Evolutionary conservation across 2,329 filamentous ascomycete genomes (phyloP).

Genomic region (Blumeriella jaapii): DNA sequence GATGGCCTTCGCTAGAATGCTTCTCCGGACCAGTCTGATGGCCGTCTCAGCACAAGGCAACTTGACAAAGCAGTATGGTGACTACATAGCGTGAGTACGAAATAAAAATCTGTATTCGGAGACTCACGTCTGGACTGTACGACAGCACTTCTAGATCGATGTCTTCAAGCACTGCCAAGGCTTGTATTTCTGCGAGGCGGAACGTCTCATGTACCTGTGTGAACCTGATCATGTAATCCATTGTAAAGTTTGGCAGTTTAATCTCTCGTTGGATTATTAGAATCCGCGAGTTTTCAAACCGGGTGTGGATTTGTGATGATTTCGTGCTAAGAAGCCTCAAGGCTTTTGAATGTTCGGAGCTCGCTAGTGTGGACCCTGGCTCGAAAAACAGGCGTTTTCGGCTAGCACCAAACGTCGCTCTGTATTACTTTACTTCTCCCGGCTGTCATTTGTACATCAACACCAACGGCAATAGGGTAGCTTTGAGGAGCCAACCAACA

Average conservation of each 20-base stretch:
- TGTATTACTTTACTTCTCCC: too few species aligned
- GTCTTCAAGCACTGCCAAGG: constrained; percentile 59
- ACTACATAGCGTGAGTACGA: constrained; percentile 32
- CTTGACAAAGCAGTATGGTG: constrained; percentile 72
- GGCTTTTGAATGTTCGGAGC: too few species aligned
- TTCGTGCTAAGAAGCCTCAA: too few species aligned
- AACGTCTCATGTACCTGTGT: constrained; percentile 88
- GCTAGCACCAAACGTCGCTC: too few species aligned
- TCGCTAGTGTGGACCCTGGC: too few species aligned
- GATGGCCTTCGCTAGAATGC: constrained; percentile 71
- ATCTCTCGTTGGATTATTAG: background rate
- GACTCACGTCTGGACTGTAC: constrained; percentile 62
- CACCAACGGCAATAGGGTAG: background rate
- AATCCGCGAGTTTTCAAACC: too few species aligned
- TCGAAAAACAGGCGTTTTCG: too few species aligned
- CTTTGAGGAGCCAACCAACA: constrained; percentile 16
- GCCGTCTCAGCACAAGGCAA: constrained; percentile 57
- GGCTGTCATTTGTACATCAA: too few species aligned
- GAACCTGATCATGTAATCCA: constrained; percentile 82
- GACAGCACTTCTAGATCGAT: constrained; percentile 61
- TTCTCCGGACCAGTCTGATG: constrained; percentile 55
- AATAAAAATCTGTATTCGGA: constrained; percentile 4
- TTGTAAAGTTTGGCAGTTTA: constrained; percentile 21
- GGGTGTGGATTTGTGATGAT: too few species aligned
- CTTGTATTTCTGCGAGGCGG: constrained; percentile 69